These are phyloP conservation scores for Phytophthora europaea DNA, from an alignment of 352 stramenopile genomes.

Conservation along the genomic window DNA sequence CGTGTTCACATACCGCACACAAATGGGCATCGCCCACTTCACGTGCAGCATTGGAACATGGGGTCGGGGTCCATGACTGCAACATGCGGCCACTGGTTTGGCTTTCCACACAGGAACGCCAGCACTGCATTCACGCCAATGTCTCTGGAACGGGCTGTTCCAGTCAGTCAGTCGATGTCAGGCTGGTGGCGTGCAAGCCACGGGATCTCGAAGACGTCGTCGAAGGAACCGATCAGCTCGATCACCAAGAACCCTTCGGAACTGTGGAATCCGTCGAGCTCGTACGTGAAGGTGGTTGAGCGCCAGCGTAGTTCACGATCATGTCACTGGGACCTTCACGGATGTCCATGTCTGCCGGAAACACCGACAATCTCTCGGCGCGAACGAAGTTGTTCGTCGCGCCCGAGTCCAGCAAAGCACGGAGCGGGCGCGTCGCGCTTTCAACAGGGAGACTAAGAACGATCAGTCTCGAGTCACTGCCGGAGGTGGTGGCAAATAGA, in stretches of 20 bases:
- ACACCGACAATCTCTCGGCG: conserved; percentile 12
- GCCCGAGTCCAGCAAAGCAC: conserved; percentile 27
- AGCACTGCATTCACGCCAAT: too few species aligned
- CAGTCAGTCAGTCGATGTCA: too few species aligned
- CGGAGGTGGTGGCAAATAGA: conserved; percentile 23
- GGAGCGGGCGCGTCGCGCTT: conserved; percentile 7
- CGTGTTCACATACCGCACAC: neutral
- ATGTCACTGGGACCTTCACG: conserved; percentile 14
- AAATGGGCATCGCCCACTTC: too few species aligned
- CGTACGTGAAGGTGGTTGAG: conserved; percentile 18
- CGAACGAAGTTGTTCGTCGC: conserved; percentile 42
- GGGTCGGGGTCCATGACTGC: neutral
- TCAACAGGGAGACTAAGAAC: conserved; percentile 21
- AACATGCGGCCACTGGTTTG: neutral
- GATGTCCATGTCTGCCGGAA: conserved; percentile 18
- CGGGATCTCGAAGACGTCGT: conserved; percentile 43
- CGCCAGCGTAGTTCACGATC: conserved; percentile 30
- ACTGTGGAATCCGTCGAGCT: conserved; percentile 27
- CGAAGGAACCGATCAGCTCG: conserved; percentile 30
- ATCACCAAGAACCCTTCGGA: conserved; percentile 43
- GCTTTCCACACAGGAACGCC: too few species aligned
- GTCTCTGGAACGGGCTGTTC: too few species aligned
- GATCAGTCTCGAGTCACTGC: conserved; percentile 27
- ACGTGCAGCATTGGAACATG: too few species aligned
- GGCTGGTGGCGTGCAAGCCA: conserved; percentile 40